Conservation (phyloP, 2,329 filamentous ascomycete genomes). For the Dactylonectria macrodidyma region DNA sequence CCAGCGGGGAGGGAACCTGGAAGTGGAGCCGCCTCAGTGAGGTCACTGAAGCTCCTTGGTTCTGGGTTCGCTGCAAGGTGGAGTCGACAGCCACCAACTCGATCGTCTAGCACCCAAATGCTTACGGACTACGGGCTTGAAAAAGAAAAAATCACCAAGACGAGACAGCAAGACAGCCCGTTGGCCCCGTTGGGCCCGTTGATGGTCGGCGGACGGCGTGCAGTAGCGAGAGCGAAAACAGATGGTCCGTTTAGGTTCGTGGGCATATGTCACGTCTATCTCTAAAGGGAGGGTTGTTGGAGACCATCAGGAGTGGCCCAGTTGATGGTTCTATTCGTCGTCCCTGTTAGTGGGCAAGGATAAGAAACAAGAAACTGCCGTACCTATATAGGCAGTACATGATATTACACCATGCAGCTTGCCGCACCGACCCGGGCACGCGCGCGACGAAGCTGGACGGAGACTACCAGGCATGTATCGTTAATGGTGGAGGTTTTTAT, state of each 20-base stretch:
- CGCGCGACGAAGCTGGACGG: not conserved
- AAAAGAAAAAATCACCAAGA: not conserved
- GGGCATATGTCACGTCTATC: not conserved
- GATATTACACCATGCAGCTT: not conserved
- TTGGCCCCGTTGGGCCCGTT: not conserved
- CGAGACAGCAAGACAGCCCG: not conserved
- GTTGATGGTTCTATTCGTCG: not conserved
- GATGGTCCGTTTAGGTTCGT: not conserved
- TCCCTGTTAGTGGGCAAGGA: not conserved
- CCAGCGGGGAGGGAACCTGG: conserved; percentile 4
- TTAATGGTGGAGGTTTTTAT: not conserved
- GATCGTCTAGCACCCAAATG: not conserved
- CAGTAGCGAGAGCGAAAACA: not conserved
- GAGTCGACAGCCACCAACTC: not conserved
- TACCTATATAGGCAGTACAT: not conserved
- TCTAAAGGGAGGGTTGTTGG: not conserved
- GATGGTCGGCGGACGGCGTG: not conserved
- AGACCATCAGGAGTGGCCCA: not conserved
- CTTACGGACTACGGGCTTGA: not conserved
- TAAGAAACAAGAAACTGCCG: not conserved
- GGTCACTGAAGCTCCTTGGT: not conserved
- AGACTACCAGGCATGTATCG: not conserved
- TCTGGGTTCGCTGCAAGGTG: not conserved
- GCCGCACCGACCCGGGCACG: not conserved
- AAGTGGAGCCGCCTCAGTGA: conserved; percentile 9